These are phyloP conservation scores for Microstroma glucosiphilum DNA, from an alignment of 1,284 basidiomycete species.

Conservation along the genomic window DNA sequence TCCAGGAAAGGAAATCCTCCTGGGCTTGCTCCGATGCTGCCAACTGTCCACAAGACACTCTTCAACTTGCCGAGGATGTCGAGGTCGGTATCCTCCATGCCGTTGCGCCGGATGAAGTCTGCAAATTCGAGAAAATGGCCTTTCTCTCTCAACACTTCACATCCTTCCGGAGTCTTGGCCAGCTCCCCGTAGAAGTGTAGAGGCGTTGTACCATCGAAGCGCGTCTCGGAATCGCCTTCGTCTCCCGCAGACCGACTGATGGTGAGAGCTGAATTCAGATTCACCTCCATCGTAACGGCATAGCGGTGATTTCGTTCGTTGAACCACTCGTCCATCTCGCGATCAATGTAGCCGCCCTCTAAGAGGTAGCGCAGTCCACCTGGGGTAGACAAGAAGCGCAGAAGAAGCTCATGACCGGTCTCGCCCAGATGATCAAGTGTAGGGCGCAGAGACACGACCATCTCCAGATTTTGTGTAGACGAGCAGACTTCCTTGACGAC, in stretches of 20 bases:
- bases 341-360: slow-evolving; percentile 83
- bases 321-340: slow-evolving; percentile 94
- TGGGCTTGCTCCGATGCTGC: slow-evolving; percentile 83
- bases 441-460: slow-evolving; percentile 89
- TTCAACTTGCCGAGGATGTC: slow-evolving; percentile 83
- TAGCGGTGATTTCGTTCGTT: slow-evolving; percentile 73
- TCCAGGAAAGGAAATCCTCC: slow-evolving; percentile 89
- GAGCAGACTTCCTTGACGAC: slow-evolving; percentile 85
- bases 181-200: slow-evolving; percentile 97
- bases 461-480: slow-evolving; percentile 71
- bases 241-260: slow-evolving; percentile 55
- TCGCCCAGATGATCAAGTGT: slow-evolving; percentile 91
- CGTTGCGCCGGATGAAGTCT: slow-evolving; percentile 80
- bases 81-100: slow-evolving; percentile 71
- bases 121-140: slow-evolving; percentile 88
- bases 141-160: slow-evolving; percentile 78
- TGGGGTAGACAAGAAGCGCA: slow-evolving; percentile 86
- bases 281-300: slow-evolving; percentile 78
- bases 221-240: background rate
- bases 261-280: slow-evolving; percentile 64
- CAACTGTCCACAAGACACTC: slow-evolving; percentile 95
- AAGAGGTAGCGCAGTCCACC: slow-evolving; percentile 87
- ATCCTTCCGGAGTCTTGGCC: slow-evolving; percentile 89
- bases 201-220: slow-evolving; percentile 71
- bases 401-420: slow-evolving; percentile 74